Evolutionary conservation across 257 asterid species (phyloP).

Genomic region (Craterostigma plantagineum): DNA sequence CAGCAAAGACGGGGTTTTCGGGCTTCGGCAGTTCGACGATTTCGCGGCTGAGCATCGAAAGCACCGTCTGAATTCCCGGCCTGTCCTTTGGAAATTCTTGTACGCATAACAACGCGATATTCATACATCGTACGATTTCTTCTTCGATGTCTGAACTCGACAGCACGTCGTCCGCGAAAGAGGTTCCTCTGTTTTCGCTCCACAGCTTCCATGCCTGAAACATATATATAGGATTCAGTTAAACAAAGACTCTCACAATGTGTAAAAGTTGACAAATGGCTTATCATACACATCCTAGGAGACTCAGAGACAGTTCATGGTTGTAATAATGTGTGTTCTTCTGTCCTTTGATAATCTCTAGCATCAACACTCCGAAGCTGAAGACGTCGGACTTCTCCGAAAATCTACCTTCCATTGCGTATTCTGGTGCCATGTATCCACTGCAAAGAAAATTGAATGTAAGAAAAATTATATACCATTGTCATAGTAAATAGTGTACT

Average conservation of each 20-base stretch:
- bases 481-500: too few relatives aligned
- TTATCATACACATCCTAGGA: slow-evolving; percentile 30
- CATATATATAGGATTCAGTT: not conserved
- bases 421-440: slow-evolving; percentile 66
- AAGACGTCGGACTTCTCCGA: slow-evolving; percentile 31
- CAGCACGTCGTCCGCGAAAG: slow-evolving; percentile 23
- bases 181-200: slow-evolving; percentile 23
- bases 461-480: not conserved
- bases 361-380: slow-evolving; percentile 33
- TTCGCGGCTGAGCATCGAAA: slow-evolving; percentile 28
- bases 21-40: slow-evolving; percentile 22
- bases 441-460: too few relatives aligned
- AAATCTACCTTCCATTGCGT: slow-evolving; percentile 42
- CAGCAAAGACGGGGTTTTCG: slow-evolving; percentile 28
- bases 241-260: not conserved
- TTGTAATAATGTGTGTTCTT: slow-evolving; percentile 37
- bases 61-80: slow-evolving; percentile 29
- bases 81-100: slow-evolving; percentile 32
- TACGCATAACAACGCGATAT: slow-evolving; percentile 36
- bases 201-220: slow-evolving; percentile 56
- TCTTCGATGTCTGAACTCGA: slow-evolving; percentile 3
- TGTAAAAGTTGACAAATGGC: slow-evolving; percentile 5
- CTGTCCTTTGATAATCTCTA: slow-evolving; percentile 40
- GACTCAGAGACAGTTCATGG: slow-evolving; percentile 29
- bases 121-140: slow-evolving; percentile 33